These are phyloP conservation scores for Chlamydomonas incerta DNA, from an alignment of 139 green algal genomes.

Conservation along the genomic window DNA sequence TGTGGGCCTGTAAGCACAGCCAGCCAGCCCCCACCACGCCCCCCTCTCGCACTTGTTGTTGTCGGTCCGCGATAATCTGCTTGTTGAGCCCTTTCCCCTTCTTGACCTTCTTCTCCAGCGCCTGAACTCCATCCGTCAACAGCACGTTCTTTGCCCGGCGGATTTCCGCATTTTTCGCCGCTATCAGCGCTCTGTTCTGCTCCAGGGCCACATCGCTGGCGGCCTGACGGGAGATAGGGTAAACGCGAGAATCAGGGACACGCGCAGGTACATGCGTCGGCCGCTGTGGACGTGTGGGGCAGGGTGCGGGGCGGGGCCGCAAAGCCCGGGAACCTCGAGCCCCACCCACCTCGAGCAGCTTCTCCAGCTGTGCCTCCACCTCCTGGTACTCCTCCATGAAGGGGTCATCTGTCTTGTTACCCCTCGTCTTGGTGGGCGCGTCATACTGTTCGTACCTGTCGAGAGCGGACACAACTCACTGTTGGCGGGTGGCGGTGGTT, in stretches of 20 bases:
- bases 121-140: slow-evolving; percentile 56
- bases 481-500: too few species aligned
- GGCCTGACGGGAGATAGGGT: slow-evolving; percentile 62
- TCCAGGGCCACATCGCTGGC: slow-evolving; percentile 71
- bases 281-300: too few species aligned
- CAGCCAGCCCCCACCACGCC: too few species aligned
- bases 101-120: slow-evolving; percentile 65
- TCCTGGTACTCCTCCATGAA: slow-evolving; percentile 77
- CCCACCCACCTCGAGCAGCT: slow-evolving; percentile 72
- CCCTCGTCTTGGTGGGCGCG: slow-evolving; percentile 40
- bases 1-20: too few species aligned
- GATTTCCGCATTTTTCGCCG: slow-evolving; percentile 86
- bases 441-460: slow-evolving; percentile 86
- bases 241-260: too few species aligned
- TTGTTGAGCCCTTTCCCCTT: slow-evolving; percentile 76
- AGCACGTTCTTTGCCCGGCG: slow-evolving; percentile 68
- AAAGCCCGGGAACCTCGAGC: too few species aligned
- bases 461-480: too few species aligned
- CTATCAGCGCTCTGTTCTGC: slow-evolving; percentile 81
- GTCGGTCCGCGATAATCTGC: slow-evolving; percentile 65
- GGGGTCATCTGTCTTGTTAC: slow-evolving; percentile 68
- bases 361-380: slow-evolving; percentile 71
- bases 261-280: too few species aligned
- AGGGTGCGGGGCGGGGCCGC: too few species aligned
- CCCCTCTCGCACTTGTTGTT: slow-evolving; percentile 45